Evolutionary conservation across 495 filamentous ascomycete genomes (phyloP), one percentile per base, ranked within the genome.

Genomic region (Tuber aestivum): DNA sequence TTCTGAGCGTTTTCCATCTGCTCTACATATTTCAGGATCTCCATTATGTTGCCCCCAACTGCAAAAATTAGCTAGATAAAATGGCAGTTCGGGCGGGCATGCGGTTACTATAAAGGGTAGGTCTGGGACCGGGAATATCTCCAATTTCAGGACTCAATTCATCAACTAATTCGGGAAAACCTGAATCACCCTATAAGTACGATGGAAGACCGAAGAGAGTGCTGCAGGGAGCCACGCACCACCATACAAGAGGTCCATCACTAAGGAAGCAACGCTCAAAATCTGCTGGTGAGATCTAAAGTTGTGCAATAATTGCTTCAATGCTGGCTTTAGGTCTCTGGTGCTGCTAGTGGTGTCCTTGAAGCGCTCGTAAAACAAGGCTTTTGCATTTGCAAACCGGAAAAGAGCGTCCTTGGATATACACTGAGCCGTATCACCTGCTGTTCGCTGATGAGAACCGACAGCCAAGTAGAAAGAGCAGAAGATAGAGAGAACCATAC

Each of bases 261-360:
- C 38, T 40, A 40, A 40, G 38, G 38, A 40, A 40, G 38, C 38
- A 40, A 40, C 38, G 38, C 75, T 79, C 35, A 87, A 71, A 44
- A 87, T 87, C 3, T 85, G 86, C 69, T 85, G 80, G 70, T 87
- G 85, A 1, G 86, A 86, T 3, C 86, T 84, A 65, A 85, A 87
- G 45, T 87, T 87, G 21, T 81, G 78, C 0, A 77, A 77, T n/a
- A 87, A 70, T 1, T 75, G 74, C 38, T 40, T 40, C 38, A 44
- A 76, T 7, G 37, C 38, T 21, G 85, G 85, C 61, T 70, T 77
- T 16, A 83, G 74, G 1, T 75, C 74, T 38, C 41, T 74, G 42
- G 83, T 77, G 16, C 79, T 82, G 23, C 70, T 77, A 1, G 68
- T 41, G n/a, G 37, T 70, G 23, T 40, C 45, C 1, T 78, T 74